phyloP scores from a whole-genome alignment of 306 rosid genomes.

The Fragaria ananassa region DNA sequence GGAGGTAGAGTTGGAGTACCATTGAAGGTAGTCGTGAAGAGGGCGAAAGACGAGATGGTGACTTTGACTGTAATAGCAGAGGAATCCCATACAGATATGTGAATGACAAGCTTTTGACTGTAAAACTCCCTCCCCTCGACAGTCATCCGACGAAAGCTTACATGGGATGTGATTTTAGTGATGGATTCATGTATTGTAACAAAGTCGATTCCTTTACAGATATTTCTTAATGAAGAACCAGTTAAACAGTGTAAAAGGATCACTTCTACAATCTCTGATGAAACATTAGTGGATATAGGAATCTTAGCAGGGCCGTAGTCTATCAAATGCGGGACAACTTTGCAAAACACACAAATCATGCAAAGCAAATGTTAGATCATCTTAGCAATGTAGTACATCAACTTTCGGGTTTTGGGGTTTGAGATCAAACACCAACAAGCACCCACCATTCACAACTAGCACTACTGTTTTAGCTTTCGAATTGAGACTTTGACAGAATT shows the following conservation, averaged over 20 bases:
- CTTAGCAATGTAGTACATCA: neutral
- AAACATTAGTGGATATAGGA: too few species aligned
- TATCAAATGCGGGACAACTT: neutral
- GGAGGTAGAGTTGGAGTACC: conserved; percentile 68
- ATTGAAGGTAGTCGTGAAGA: conserved; percentile 56
- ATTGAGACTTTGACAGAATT: too few species aligned
- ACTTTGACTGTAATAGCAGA: conserved; percentile 67
- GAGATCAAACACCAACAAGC: neutral
- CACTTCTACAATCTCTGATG: neutral
- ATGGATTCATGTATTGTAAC: neutral
- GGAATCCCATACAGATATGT: conserved; percentile 58
- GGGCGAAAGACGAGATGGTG: conserved; percentile 39
- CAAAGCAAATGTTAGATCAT: neutral
- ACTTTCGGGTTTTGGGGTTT: neutral
- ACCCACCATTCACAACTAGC: too few species aligned
- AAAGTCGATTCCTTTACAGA: neutral
- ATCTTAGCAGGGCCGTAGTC: neutral
- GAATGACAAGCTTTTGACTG: neutral
- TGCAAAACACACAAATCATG: neutral
- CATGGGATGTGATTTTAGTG: neutral
- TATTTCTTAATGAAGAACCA: neutral
- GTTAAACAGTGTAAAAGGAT: neutral
- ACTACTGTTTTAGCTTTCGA: too few species aligned
- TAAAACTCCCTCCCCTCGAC: neutral
- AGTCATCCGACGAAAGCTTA: neutral